A percentile compares a stretch with the other conserved stretches of the same genome.
phyloP scores from a whole-genome alignment of 2,329 filamentous ascomycete genomes.

The Lachnellula occidentalis region DNA sequence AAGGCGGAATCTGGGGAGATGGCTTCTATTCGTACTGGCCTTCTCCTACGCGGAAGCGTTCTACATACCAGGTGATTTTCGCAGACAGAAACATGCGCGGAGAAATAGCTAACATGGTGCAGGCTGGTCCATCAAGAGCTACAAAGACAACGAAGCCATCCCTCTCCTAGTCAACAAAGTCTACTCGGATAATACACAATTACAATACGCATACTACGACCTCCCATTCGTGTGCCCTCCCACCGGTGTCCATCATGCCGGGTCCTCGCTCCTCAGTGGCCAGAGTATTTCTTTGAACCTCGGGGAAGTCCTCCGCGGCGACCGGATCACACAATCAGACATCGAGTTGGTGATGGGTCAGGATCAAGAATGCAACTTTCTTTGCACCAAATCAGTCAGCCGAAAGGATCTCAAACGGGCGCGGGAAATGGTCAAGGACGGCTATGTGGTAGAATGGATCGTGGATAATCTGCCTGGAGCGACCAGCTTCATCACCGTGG shows the following conservation, averaged over 20 bases:
- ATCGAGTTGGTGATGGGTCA: constrained; percentile 74
- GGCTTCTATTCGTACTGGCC: constrained; percentile 42
- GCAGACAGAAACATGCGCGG: neutral
- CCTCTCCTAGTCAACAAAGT: constrained; percentile 89
- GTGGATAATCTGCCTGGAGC: constrained; percentile 87
- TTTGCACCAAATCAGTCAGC: constrained; percentile 65
- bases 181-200: constrained; percentile 80
- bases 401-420: constrained; percentile 61
- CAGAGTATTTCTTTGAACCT: constrained; percentile 77
- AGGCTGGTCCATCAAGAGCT: constrained; percentile 82
- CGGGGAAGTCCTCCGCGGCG: constrained; percentile 80
- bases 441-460: constrained; percentile 90
- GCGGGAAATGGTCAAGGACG: constrained; percentile 66
- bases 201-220: constrained; percentile 89
- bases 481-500: constrained; percentile 81
- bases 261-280: constrained; percentile 66
- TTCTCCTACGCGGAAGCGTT: constrained; percentile 59
- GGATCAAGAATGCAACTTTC: constrained; percentile 65
- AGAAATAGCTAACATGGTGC: constrained; percentile 1
- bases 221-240: constrained; percentile 83
- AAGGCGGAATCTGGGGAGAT: constrained; percentile 34
- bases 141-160: constrained; percentile 68
- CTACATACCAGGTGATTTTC: constrained; percentile 71
- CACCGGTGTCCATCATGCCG: constrained; percentile 59
- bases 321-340: constrained; percentile 79